Percentiles rank a stretch among this genome's conserved stretches.
Evolutionary conservation across 306 rosid species (phyloP).

Genomic region (Pueraria montana): DNA sequence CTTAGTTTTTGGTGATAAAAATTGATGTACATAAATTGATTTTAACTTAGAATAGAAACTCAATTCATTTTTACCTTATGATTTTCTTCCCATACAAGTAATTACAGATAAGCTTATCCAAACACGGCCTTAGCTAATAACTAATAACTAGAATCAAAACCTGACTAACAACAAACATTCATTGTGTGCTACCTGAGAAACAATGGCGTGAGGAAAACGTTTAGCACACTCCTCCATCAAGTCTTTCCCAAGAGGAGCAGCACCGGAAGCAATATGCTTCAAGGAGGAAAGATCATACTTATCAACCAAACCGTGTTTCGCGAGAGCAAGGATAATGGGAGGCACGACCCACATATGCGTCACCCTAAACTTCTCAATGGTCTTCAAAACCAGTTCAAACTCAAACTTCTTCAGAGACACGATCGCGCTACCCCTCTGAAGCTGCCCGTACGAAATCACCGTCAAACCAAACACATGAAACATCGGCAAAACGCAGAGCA

Average conservation of each 20-base stretch:
- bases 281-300: conserved; percentile 76
- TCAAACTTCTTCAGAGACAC: conserved; percentile 69
- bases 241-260: conserved; percentile 94
- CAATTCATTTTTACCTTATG: not conserved
- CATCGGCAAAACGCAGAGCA: conserved; percentile 84
- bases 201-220: conserved; percentile 61
- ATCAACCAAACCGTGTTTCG: conserved; percentile 69
- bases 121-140: too few relatives aligned
- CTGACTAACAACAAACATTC: not conserved
- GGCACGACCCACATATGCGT: conserved; percentile 90
- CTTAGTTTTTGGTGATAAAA: too few relatives aligned
- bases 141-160: not conserved
- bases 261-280: conserved; percentile 81
- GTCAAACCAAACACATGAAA: conserved; percentile 83
- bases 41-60: too few relatives aligned
- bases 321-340: conserved; percentile 79
- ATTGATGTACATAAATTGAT: too few relatives aligned
- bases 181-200: conserved; percentile 66
- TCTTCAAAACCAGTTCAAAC: conserved; percentile 68
- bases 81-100: too few relatives aligned
- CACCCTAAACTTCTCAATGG: conserved; percentile 74
- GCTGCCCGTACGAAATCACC: conserved; percentile 68
- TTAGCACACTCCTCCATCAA: conserved; percentile 79
- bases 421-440: conserved; percentile 69
- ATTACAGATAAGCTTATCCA: too few relatives aligned